These are phyloP conservation scores for Diaporthe sp. DNA, from an alignment of 2,329 filamentous ascomycete species.

Conservation along the genomic window DNA sequence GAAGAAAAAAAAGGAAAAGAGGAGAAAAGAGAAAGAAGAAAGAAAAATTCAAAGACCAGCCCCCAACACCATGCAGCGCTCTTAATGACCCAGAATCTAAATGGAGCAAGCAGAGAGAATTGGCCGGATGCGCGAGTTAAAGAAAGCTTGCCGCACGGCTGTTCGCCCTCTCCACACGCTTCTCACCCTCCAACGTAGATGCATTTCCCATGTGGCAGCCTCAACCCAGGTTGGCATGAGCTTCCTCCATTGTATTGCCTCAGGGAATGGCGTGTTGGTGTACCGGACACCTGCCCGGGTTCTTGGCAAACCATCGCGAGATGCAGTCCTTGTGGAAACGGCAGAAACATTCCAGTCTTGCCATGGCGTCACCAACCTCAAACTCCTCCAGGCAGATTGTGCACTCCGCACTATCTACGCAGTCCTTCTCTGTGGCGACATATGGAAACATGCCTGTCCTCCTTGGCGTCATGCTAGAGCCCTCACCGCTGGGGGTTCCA, in stretches of 20 bases:
- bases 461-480: constrained; percentile 46
- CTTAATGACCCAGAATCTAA: constrained; percentile 20
- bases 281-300: constrained; percentile 72
- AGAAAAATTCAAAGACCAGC: neutral
- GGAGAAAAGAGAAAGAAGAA: neutral
- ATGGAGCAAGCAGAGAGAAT: neutral
- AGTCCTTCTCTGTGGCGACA: constrained; percentile 74
- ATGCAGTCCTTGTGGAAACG: constrained; percentile 72
- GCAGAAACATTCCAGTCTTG: constrained; percentile 74
- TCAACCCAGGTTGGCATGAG: neutral
- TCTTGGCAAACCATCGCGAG: constrained; percentile 69
- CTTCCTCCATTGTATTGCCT: constrained; percentile 46
- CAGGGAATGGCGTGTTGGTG: constrained; percentile 73
- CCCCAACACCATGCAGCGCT: constrained; percentile 18
- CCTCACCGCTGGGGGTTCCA: constrained; percentile 37
- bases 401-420: constrained; percentile 74
- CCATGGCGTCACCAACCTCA: constrained; percentile 70
- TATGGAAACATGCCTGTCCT: constrained; percentile 73
- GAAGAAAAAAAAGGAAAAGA: neutral
- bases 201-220: neutral
- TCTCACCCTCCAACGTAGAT: neutral
- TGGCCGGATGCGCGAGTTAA: neutral
- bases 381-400: constrained; percentile 77
- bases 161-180: neutral
- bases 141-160: neutral